These are phyloP conservation scores for Delonix regia DNA, from an alignment of 306 rosid species.

Conservation along the genomic window DNA sequence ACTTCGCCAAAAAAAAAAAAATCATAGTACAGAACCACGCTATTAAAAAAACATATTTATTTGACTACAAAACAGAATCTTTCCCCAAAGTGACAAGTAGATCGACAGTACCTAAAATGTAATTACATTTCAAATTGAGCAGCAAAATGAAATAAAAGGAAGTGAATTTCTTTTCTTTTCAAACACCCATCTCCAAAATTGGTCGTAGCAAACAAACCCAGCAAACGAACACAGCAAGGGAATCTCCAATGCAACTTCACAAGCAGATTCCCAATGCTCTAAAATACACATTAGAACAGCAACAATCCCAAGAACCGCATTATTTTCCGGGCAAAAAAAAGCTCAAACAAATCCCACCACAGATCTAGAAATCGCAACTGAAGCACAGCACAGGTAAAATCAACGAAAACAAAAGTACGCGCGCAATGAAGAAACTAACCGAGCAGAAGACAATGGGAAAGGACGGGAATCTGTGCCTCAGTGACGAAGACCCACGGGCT, in stretches of 20 bases:
- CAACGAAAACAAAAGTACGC: background rate
- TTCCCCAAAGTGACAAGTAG: background rate
- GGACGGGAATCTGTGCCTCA: background rate
- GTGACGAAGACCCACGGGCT: background rate
- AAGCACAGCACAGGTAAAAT: background rate
- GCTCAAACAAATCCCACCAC: slow-evolving; percentile 1
- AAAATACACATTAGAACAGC: background rate
- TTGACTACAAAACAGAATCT: background rate
- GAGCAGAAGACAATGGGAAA: slow-evolving; percentile 32
- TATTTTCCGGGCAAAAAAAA: background rate
- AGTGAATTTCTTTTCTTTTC: background rate
- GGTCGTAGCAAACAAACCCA: background rate
- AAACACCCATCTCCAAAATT: background rate
- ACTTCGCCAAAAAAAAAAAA: too few relatives aligned
- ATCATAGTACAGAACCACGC: background rate
- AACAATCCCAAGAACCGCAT: background rate
- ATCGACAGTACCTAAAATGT: background rate
- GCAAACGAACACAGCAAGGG: background rate
- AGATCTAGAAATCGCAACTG: slow-evolving; percentile 45
- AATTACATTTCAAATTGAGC: slow-evolving; percentile 13
- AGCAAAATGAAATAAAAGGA: background rate
- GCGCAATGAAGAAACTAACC: slow-evolving; percentile 25
- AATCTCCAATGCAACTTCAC: background rate
- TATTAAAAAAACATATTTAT: background rate
- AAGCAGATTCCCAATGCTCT: background rate